Base-by-base conservation (phyloP, 1,284 basidiomycete genomes). In the Austroboletus rostrupii region DNA sequence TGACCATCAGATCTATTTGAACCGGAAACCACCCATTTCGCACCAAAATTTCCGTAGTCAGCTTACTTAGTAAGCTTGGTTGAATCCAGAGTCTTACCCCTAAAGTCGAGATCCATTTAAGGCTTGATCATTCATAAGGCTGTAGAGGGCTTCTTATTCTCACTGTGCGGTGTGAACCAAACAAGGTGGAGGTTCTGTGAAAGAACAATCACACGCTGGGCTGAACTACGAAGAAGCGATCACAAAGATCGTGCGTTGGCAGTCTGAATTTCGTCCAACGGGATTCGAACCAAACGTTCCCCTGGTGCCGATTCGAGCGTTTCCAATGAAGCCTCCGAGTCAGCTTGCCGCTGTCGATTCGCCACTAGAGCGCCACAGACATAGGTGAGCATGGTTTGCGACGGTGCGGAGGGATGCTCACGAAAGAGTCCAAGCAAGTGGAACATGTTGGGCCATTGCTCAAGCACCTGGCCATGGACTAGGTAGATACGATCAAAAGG, bases 361-460 rank as follows among this genome's bases (percentile, higher is more conserved):
- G 63, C 65, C 29, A 66, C 67, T 66, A 14, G 12, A 45, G 5
- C 17, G 20, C 6, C 13, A 33, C 13, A 37, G 12, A 37, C n/a
- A 32, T 1, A 5, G 3, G 45, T 45, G 33, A 60, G 39, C 1
- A n/a, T 19, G 3, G 10, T 12, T 33, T 36, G 9, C 10, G 38
- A 21, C 3, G 19, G 29, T 5, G 13, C 5, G 21, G 29, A 19
- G 16, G 12, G 21, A 41, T 16, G 51, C 81, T 59, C 60, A 90
- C 87, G 59, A 61, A 87, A 88, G 50, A 83, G 69, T 52, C 71
- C 77, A 46, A 90, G 70, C 47, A 87, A 87, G 53, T 81, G 76
- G 61, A 90, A 89, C 87, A 90, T 90, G 61, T 79, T 80, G 13
- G 85, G 83, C 87, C 87, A 90, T 56, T 90, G 86, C 54, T 82